phyloP scores from a whole-genome alignment of 176 grass and related monocot genomes.

The Leersia perrieri region DNA sequence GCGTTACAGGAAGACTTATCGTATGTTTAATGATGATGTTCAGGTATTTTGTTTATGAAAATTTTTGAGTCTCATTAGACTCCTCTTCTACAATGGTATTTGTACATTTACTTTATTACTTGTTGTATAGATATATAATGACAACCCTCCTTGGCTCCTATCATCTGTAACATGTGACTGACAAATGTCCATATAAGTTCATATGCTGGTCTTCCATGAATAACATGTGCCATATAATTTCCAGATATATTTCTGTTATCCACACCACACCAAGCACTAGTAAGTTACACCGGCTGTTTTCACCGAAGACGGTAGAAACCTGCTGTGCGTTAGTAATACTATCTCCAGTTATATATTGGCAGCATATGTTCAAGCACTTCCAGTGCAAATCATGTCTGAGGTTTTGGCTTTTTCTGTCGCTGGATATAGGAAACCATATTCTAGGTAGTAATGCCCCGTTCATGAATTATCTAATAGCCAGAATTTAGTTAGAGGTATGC shows the following conservation, averaged over 20 bases:
- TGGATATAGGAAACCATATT: not conserved
- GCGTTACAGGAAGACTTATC: slow-evolving; percentile 86
- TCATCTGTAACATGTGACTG: not conserved
- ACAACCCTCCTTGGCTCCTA: not conserved
- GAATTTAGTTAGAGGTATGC: not conserved
- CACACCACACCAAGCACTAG: not conserved
- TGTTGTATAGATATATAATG: not conserved
- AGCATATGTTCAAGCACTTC: slow-evolving; percentile 10
- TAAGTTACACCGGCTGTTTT: not conserved
- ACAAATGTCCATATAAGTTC: not conserved
- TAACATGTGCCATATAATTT: not conserved
- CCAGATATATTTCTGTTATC: not conserved
- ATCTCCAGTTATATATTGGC: not conserved
- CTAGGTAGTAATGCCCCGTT: not conserved
- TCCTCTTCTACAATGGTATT: not conserved
- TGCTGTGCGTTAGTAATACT: not conserved
- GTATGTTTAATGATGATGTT: slow-evolving; percentile 99
- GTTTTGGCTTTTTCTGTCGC: slow-evolving; percentile 3
- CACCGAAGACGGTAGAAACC: not conserved
- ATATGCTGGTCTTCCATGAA: not conserved
- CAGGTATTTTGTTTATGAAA: slow-evolving; percentile 53
- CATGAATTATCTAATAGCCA: not conserved
- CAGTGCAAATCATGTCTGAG: not conserved
- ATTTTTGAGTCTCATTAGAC: not conserved
- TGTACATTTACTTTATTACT: not conserved